Evolutionary conservation across 805 yeast genomes (phyloP), one percentile per base, ranked within the genome.

Genomic region (Kluyveromyces starmeri): DNA sequence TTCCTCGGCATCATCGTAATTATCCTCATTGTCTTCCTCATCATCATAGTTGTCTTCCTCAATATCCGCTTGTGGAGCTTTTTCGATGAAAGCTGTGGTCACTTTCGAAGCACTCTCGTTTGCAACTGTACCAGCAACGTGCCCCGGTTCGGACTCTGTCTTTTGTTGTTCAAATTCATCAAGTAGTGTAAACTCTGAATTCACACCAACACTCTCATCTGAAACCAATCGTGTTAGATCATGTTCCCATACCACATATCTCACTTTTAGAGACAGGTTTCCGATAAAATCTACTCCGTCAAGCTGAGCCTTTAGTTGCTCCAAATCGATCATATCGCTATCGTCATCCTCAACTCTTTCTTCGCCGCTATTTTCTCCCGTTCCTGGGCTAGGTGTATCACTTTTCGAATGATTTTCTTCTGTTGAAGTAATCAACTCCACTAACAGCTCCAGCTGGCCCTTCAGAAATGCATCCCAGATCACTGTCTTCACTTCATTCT

Each of bases 171-270:
- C n/a, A n/a, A n/a, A n/a, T n/a, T n/a, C n/a, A n/a, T n/a, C n/a
- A n/a, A n/a, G n/a, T n/a, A n/a, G n/a, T n/a, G n/a, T n/a, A n/a
- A n/a, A n/a, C n/a, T n/a, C n/a, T n/a, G n/a, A n/a, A n/a, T n/a
- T n/a, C n/a, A n/a, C n/a, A n/a, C n/a, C n/a, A n/a, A n/a, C n/a
- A n/a, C n/a, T n/a, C n/a, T n/a, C n/a, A n/a, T 55, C 27, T 63
- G 42, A 50, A 60, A 47, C 75, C 79, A 7, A 75, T 65, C 14
- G 80, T 9, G 25, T 14, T n/a, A 30, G 26, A 3, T 19, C 86
- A 50, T 72, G 75, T 46, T 81, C 88, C 74, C 83, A 82, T 16
- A 82, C 59, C 9, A 80, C 66, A 44, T 78, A 80, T 42, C 89
- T 62, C 15, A 80, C 58, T 41, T 73, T 80, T 31, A 80, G 60